Conservation (phyloP, 2,329 filamentous ascomycete species). For the Remersonia thermophila region DNA sequence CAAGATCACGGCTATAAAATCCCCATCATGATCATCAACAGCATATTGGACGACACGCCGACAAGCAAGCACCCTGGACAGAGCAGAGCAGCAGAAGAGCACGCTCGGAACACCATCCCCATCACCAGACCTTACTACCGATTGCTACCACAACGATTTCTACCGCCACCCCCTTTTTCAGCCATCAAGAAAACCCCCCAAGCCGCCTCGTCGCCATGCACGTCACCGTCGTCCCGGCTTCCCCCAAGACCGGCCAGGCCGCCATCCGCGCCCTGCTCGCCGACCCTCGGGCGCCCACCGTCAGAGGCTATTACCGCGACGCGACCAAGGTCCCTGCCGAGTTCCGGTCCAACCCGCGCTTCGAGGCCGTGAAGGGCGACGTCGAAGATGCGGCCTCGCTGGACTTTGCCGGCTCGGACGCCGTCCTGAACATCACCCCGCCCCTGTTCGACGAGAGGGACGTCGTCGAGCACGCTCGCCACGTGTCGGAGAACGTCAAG, state of each 20-base stretch:
- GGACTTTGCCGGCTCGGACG: constrained; percentile 21
- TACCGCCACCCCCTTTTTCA: no score
- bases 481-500: constrained; percentile 18
- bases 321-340: constrained; percentile 19
- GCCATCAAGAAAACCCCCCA: no score
- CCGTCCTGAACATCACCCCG: constrained; percentile 23
- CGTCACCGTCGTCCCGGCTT: constrained; percentile 23
- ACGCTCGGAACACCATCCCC: no score
- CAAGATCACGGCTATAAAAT: no score
- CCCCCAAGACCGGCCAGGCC: constrained; percentile 21
- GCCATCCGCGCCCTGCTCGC: constrained; percentile 20
- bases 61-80: no score
- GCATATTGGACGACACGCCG: no score
- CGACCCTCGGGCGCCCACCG: constrained; percentile 7
- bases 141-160: no score
- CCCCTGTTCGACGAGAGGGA: constrained; percentile 18
- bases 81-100: no score
- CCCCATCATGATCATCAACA: no score
- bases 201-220: constrained; percentile 13
- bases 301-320: constrained; percentile 23
- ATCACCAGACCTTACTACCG: no score
- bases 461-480: constrained; percentile 10
- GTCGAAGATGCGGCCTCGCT: constrained; percentile 20
- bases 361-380: constrained; percentile 20
- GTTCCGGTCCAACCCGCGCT: constrained; percentile 17